Percentiles rank a stretch among this genome's conserved stretches.
Conservation (phyloP, 2,329 filamentous ascomycete species). For the Phaeosphaeriaceae sp. region DNA sequence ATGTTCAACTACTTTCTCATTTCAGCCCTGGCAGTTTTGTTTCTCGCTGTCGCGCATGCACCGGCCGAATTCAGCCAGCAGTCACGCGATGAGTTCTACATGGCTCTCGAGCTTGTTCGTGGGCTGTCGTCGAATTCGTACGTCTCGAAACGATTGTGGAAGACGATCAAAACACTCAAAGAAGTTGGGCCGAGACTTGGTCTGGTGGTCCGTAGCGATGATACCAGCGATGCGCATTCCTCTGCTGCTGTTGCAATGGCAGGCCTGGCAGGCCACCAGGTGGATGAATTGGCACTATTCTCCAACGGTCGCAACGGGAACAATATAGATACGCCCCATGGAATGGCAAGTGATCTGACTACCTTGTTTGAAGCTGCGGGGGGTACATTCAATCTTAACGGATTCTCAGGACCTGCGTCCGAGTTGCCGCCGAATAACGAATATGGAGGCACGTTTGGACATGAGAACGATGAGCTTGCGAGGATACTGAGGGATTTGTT, state of each 20-base stretch:
- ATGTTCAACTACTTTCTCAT: constrained; percentile 84
- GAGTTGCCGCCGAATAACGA: constrained; percentile 46
- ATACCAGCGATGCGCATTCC: constrained; percentile 63
- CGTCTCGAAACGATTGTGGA: constrained; percentile 76
- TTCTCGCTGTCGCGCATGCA: constrained; percentile 77
- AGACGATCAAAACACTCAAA: constrained; percentile 72
- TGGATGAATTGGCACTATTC: constrained; percentile 63
- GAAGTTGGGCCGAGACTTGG: constrained; percentile 74
- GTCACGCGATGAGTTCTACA: constrained; percentile 79
- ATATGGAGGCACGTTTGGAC: constrained; percentile 55
- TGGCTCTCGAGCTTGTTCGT: constrained; percentile 76
- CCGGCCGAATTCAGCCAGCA: constrained; percentile 71
- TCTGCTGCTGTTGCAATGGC: constrained; percentile 71
- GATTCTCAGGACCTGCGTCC: constrained; percentile 39
- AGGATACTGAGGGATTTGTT: constrained; percentile 66
- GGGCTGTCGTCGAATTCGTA: constrained; percentile 74
- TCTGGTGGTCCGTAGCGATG: constrained; percentile 54
- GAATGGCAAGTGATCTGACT: constrained; percentile 67
- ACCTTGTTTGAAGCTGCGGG: constrained; percentile 69
- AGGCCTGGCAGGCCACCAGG: constrained; percentile 66
- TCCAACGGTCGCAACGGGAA: constrained; percentile 43
- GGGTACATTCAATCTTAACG: constrained; percentile 46
- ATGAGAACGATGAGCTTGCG: constrained; percentile 66
- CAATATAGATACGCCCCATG: constrained; percentile 59
- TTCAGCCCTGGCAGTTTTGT: constrained; percentile 75